Percentiles rank a stretch among this genome's conserved stretches.
Conservation (phyloP, 441 rosid species). For the Adansonia rubrostipa region DNA sequence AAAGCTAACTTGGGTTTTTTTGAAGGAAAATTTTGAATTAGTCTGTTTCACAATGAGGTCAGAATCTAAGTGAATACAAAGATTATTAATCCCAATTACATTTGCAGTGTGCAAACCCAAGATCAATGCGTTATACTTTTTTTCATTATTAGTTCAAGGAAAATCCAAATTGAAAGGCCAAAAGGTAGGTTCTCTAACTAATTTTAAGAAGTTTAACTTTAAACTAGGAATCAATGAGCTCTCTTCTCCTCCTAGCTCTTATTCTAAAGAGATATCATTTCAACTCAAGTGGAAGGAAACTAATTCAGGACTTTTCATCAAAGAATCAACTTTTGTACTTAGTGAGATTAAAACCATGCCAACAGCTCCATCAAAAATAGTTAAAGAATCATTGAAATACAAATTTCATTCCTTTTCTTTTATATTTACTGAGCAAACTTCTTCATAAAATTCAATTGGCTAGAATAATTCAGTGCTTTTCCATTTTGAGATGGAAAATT, state of each 20-base stretch:
- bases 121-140: neutral
- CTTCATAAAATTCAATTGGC: neutral
- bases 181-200: neutral
- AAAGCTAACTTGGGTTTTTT: too few species aligned
- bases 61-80: neutral
- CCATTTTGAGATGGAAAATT: neutral
- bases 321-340: neutral
- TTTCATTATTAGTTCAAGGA: neutral
- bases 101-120: neutral
- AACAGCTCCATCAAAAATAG: neutral
- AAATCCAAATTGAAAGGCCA: neutral
- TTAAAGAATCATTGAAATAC: neutral
- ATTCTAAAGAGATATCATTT: neutral
- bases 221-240: neutral
- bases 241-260: neutral
- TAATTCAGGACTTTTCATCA: neutral
- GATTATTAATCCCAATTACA: neutral
- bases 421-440: neutral
- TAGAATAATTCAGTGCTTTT: neutral
- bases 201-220: too few species aligned
- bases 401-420: neutral
- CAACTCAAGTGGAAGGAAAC: neutral
- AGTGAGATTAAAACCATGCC: neutral
- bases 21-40: too few species aligned
- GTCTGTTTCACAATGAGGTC: too few species aligned